A percentile compares a stretch with the other conserved stretches of the same genome.
Evolutionary conservation across 805 yeast genomes (phyloP).

Genomic region (Diddensiella transvaalensis): DNA sequence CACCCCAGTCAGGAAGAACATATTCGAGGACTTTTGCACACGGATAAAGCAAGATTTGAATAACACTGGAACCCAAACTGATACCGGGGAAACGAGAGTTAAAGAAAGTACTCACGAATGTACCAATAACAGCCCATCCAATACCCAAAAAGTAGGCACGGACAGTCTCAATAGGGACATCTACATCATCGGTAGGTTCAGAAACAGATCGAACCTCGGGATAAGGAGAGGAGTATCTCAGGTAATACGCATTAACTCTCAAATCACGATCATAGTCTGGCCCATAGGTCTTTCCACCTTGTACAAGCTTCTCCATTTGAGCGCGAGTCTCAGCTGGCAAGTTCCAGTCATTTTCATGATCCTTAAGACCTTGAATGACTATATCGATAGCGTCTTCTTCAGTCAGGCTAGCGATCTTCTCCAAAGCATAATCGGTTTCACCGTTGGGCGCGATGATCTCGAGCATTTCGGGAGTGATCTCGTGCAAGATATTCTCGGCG

Average conservation of each 20-base stretch:
- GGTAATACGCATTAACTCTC: constrained; percentile 11
- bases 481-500: constrained; percentile 1
- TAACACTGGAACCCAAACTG: constrained; percentile 40
- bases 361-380: constrained; percentile 4
- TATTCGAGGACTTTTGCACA: constrained; percentile 44
- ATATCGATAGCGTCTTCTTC: constrained; percentile 14
- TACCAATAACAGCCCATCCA: constrained; percentile 48
- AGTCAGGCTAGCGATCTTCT: constrained; percentile 9
- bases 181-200: constrained; percentile 47
- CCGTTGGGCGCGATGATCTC: constrained; percentile 19
- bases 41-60: constrained; percentile 49
- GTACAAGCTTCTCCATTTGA: constrained; percentile 26
- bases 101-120: constrained; percentile 56
- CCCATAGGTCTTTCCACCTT: constrained; percentile 13
- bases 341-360: constrained; percentile 12
- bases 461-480: constrained; percentile 11
- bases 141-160: constrained; percentile 40
- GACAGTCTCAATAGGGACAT: constrained; percentile 43
- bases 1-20: constrained; percentile 46
- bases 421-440: constrained; percentile 17
- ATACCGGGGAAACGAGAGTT: constrained; percentile 53
- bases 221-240: constrained; percentile 43
- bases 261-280: constrained; percentile 14
- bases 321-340: constrained; percentile 35
- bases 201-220: constrained; percentile 57